These are phyloP conservation scores for Sonneratia alba DNA, from an alignment of 345 rosid species.

Conservation along the genomic window DNA sequence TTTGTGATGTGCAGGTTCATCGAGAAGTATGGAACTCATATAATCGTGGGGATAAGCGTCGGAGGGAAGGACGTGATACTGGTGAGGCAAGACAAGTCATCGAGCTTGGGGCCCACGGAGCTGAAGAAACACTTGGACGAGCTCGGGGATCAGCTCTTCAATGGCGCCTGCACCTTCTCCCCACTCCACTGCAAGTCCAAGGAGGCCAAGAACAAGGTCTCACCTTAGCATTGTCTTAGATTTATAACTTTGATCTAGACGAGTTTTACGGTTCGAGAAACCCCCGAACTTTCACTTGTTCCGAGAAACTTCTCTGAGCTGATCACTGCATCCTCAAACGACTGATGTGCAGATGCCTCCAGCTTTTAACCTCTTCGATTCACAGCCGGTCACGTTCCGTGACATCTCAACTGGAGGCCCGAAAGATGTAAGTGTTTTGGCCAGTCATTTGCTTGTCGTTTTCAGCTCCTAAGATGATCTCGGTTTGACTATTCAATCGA, in stretches of 20 bases:
- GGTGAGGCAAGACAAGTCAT: slow-evolving; percentile 61
- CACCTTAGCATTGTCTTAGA: too few relatives aligned
- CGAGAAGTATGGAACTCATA: slow-evolving; percentile 80
- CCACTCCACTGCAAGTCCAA: slow-evolving; percentile 19
- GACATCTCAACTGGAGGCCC: slow-evolving; percentile 32
- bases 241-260: too few relatives aligned
- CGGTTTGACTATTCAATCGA: too few relatives aligned
- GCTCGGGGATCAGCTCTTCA: slow-evolving; percentile 76
- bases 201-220: slow-evolving; percentile 44
- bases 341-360: slow-evolving; percentile 49
- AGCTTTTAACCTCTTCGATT: slow-evolving; percentile 74
- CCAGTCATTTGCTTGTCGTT: background rate
- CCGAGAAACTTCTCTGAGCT: background rate
- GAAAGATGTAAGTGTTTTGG: slow-evolving; percentile 48
- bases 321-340: background rate
- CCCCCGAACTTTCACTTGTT: too few relatives aligned
- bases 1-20: slow-evolving; percentile 47
- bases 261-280: too few relatives aligned
- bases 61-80: slow-evolving; percentile 74
- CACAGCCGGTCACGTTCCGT: slow-evolving; percentile 28
- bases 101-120: slow-evolving; percentile 39
- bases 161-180: slow-evolving; percentile 52
- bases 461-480: background rate
- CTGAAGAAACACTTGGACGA: slow-evolving; percentile 59
- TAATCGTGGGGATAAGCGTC: slow-evolving; percentile 61